Evolutionary conservation across 805 yeast species (phyloP), one percentile per base, ranked within the genome.

Genomic region (Sugiyamaella floridensis): DNA sequence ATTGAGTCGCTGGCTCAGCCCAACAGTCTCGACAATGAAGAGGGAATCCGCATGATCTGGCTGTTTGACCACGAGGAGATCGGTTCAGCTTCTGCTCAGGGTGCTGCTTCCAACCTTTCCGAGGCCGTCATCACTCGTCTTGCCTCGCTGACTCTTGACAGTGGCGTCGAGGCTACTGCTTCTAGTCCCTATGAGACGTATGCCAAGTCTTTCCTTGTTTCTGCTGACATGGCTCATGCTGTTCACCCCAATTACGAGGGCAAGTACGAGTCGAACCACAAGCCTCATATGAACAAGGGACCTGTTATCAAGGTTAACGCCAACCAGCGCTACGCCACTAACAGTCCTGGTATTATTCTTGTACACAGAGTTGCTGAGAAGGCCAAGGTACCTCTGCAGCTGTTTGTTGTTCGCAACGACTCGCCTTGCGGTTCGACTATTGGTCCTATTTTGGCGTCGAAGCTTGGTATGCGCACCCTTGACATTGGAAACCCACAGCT

Each of bases 201-300:
- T 43, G 60, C 70, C 9, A 84, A 83, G 66, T 89, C 97, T 1
- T 90, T 93, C 68, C 77, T 92, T 60, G 68, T 93, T 45, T 90
- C 97, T 0, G 87, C 96, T 0, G 99, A 92, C 67, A 93, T 89
- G 82, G 96, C 98, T 1, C 99, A 92, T 66, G 98, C 96, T 32
- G 85, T 92, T 40, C 97, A 92, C 68, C 99, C 99, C 53, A 92
- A 92, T 69, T 92, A 92, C 67, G 71, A 79, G 4, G 78, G 76
- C 50, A 79, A 79, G 60, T 86, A 93, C 69, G 98, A 93, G 66
- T 66, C 79, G 19, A 73, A 78, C 55, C 95, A 92, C 68, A 79
- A 80, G 58, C 98, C 99, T 1, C 76, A 76, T 49, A 71, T 92
- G 55, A 95, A 95, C 63, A 75, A 75, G 37, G 99, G 99, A 6